Conservation (phyloP, 2,329 filamentous ascomycete species). For the Aspergillus costaricaensis region DNA sequence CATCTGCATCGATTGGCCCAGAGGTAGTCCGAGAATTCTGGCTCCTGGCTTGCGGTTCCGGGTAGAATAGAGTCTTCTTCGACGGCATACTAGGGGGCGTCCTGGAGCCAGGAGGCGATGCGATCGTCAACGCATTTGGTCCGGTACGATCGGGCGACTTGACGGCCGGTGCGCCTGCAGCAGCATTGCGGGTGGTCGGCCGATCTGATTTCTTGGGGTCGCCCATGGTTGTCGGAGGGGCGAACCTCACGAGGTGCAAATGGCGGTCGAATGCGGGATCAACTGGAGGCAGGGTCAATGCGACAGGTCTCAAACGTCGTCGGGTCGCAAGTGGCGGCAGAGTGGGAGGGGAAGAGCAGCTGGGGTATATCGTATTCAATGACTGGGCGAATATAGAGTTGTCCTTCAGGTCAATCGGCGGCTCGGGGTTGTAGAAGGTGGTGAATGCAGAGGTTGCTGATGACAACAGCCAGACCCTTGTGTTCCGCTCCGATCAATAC, state of each 20-base stretch:
- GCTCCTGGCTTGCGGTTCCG: constrained; percentile 28
- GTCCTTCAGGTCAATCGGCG: constrained; percentile 21
- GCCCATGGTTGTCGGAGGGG: constrained; percentile 22
- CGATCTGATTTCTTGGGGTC: constrained; percentile 22
- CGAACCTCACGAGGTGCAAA: constrained; percentile 13
- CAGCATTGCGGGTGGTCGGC: constrained; percentile 23
- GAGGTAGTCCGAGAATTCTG: constrained; percentile 38
- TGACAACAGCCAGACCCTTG: constrained; percentile 20
- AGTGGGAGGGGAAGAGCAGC: constrained; percentile 5
- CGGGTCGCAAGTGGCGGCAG: constrained; percentile 17
- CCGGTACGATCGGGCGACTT: constrained; percentile 25
- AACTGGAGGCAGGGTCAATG: constrained; percentile 18
- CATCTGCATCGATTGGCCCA: constrained; percentile 61
- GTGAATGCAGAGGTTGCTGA: constrained; percentile 29
- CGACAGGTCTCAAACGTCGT: constrained; percentile 22
- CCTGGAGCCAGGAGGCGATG: constrained; percentile 59
- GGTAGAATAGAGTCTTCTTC: constrained; percentile 49
- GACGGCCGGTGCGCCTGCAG: constrained; percentile 20
- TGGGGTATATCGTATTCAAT: constrained; percentile 1
- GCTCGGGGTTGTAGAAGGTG: constrained; percentile 17
- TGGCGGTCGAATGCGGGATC: constrained; percentile 21
- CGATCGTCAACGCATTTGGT: constrained; percentile 34
- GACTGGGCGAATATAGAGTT: constrained; percentile 1
- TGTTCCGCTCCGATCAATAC: constrained; percentile 25
- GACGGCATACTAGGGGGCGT: constrained; percentile 58